Base-by-base conservation (phyloP, 495 filamentous ascomycete genomes). In the Daldinia concentrica region DNA sequence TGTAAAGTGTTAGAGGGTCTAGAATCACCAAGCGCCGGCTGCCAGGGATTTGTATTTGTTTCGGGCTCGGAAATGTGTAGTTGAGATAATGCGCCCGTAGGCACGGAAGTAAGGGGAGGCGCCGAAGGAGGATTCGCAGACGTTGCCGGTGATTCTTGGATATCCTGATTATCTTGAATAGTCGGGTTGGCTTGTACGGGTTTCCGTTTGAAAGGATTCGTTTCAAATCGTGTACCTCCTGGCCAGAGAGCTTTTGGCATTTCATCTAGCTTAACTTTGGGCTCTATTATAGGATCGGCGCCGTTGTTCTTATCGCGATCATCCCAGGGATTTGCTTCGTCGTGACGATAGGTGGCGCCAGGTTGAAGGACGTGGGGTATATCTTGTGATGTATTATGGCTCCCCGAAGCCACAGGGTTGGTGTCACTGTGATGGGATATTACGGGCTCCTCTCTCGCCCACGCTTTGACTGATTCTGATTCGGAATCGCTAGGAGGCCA, bases 141-240 rank as follows among this genome's bases (percentile, higher is more conserved):
- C 6, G 64, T 39, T 15, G 26, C 39, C 50, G 29, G 30, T 30
- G 32, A 17, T 5, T 62, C 30, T 34, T 58, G 51, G 26, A 4
- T 61, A 29, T 65, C 50, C 37, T 65, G 70, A 29, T 51, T 64
- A 14, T 3, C 27, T 39, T 61, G 64, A 5, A 11, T 51, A 6
- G 64, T 52, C 32, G 58, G 68, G 9, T 48, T 64, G 17, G 68
- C 71, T 41, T 71, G 54, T 17, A 77, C 50, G 22, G 77, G 77
- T 55, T 85, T 83, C 34, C 81, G 80, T 67, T 83, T 84, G 76
- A 85, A 87, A 3, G 86, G 86, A 58, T 87, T 87, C n/a, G 85
- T 86, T 62, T 84, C 82, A 37, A 73, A 63, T 26, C 78, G 79
- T 9, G 52, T 29, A 4, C 69, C 72, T 59, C 79, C 79, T 0